A percentile compares a stretch with the other conserved stretches of the same genome.
Evolutionary conservation across 2,329 filamentous ascomycete species (phyloP).

Genomic region (Aspergillus sp.): DNA sequence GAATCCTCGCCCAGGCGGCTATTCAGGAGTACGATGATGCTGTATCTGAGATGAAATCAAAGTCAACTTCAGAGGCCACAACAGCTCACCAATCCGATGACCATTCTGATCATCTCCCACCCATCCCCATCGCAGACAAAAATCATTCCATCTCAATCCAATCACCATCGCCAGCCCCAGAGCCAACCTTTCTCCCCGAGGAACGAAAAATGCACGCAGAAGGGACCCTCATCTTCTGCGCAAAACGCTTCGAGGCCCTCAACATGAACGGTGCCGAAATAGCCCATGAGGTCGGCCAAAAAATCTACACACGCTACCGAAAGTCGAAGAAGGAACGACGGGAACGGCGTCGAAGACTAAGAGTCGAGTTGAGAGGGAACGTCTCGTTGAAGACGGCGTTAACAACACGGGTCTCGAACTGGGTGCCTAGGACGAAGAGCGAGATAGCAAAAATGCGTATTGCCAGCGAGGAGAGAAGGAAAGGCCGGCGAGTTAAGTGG

Average conservation of each 20-base stretch:
- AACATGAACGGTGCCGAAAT: constrained; percentile 31
- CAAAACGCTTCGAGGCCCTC: constrained; percentile 29
- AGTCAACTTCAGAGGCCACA: background rate
- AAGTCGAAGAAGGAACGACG: constrained; percentile 9
- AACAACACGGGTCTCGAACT: too few species aligned
- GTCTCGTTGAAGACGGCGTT: too few species aligned
- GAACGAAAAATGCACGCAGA: constrained; percentile 2
- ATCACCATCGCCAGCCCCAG: background rate
- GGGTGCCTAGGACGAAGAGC: too few species aligned
- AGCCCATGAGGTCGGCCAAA: constrained; percentile 33
- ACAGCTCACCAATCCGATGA: background rate
- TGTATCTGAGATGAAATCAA: background rate
- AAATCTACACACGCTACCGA: background rate
- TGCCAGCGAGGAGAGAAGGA: too few species aligned
- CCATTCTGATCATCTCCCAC: background rate
- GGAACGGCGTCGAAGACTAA: too few species aligned
- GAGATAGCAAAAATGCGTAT: too few species aligned
- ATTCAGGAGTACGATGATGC: constrained; percentile 26
- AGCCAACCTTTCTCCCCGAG: constrained; percentile 1
- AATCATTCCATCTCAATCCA: background rate
- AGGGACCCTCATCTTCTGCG: constrained; percentile 35
- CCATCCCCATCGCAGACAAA: background rate
- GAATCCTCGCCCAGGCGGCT: constrained; percentile 38
- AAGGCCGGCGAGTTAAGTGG: too few species aligned
- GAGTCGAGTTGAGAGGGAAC: too few species aligned